Evolutionary conservation across 768 basidiomycete genomes (phyloP).

Genomic region (Clavaria fumosa): DNA sequence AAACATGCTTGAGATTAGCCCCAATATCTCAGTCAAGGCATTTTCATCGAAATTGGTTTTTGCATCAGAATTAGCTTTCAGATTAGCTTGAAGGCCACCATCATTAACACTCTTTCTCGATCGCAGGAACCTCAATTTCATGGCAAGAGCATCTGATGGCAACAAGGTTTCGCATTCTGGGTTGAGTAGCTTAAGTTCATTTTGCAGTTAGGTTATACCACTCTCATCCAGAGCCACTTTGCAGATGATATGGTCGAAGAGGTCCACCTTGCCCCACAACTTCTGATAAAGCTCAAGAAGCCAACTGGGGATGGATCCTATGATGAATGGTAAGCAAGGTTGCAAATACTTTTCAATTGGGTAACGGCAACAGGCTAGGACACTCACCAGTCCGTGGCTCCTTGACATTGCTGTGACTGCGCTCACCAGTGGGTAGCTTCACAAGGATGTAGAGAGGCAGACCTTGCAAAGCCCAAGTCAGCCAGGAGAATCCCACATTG

Average conservation of each 20-base stretch:
- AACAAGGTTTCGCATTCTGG: slow-evolving; percentile 4
- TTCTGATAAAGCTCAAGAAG: slow-evolving; percentile 8
- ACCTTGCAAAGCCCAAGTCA: no score
- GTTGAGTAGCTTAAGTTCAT: slow-evolving; percentile 1
- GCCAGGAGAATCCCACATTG: no score
- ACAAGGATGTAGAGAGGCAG: no score
- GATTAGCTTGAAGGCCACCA: not conserved
- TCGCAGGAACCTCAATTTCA: slow-evolving; percentile 7
- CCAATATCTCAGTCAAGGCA: not conserved
- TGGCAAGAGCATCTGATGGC: slow-evolving; percentile 5
- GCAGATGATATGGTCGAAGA: slow-evolving; percentile 7
- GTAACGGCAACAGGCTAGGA: no score
- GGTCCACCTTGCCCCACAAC: slow-evolving; percentile 6
- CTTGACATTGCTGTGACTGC: no score
- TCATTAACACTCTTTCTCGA: not conserved
- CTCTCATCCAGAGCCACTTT: slow-evolving; percentile 7
- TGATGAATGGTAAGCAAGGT: no score
- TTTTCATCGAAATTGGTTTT: not conserved
- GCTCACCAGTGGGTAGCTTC: no score
- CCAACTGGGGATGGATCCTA: no score
- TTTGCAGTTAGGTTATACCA: slow-evolving; percentile 3
- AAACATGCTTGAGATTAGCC: slow-evolving; percentile 5
- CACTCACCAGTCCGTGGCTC: no score
- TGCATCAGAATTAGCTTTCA: not conserved
- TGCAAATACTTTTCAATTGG: no score